phyloP scores from a whole-genome alignment of 768 basidiomycete species.

The Hericium erinaceus region DNA sequence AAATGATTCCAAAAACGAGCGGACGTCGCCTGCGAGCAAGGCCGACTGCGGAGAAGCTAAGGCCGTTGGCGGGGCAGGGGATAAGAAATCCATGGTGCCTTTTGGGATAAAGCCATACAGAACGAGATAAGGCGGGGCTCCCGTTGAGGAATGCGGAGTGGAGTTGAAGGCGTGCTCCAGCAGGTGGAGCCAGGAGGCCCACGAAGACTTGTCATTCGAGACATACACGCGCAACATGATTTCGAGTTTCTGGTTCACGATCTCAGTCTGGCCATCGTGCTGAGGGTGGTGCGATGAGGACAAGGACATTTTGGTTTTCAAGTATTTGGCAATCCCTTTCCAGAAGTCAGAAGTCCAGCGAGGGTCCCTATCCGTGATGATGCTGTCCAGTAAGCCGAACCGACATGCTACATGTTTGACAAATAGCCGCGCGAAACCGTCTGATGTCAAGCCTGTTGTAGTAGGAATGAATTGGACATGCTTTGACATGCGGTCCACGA shows the following conservation, averaged over 20 bases:
- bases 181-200: background rate
- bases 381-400: slow-evolving; percentile 1
- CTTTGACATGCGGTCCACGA: slow-evolving; percentile 20
- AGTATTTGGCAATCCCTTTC: slow-evolving; percentile 11
- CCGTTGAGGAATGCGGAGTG: slow-evolving; percentile 7
- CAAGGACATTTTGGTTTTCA: background rate
- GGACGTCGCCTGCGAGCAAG: background rate
- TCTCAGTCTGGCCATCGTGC: background rate
- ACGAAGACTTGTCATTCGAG: background rate
- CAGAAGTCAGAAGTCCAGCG: slow-evolving; percentile 11
- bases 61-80: background rate
- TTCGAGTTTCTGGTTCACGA: background rate
- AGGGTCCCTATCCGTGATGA: background rate
- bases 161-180: slow-evolving; percentile 12
- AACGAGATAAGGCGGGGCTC: slow-evolving; percentile 8
- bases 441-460: background rate
- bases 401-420: slow-evolving; percentile 2
- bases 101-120: slow-evolving; percentile 13
- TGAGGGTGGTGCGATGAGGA: slow-evolving; percentile 6
- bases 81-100: background rate
- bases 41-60: background rate
- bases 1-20: background rate
- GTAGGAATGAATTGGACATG: background rate
- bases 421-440: slow-evolving; percentile 6
- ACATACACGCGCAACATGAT: background rate